Percentiles rank a stretch among this genome's conserved stretches.
Evolutionary conservation across 179 eudicot species (phyloP).

Genomic region (Amaranthus tricolor): DNA sequence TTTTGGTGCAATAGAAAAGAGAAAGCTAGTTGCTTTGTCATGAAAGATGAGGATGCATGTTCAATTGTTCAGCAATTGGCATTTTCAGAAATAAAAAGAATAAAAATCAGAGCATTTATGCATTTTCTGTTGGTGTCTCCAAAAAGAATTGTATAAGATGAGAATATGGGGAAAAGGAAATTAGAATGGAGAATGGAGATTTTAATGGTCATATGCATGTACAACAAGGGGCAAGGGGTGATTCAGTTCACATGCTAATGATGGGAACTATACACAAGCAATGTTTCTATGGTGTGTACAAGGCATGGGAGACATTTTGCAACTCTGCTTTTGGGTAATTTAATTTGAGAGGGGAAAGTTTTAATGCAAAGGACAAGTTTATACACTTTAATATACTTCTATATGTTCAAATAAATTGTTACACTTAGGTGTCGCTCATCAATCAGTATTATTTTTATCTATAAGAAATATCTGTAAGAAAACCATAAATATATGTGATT

Average conservation of each 20-base stretch:
- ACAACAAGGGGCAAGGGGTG: constrained; percentile 19
- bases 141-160: constrained; percentile 17
- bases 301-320: constrained; percentile 7
- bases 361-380: too few species aligned
- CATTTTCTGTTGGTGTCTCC: not conserved
- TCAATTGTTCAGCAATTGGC: constrained; percentile 23
- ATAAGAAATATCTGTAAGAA: too few species aligned
- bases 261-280: constrained; percentile 16
- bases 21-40: constrained; percentile 45
- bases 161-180: constrained; percentile 15
- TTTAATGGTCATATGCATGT: constrained; percentile 26
- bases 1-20: constrained; percentile 23
- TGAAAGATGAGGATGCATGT: constrained; percentile 41
- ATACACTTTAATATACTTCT: too few species aligned
- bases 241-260: constrained; percentile 15
- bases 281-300: not conserved
- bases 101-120: constrained; percentile 16
- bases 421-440: too few species aligned
- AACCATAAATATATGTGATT: too few species aligned
- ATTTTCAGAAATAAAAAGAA: constrained; percentile 22
- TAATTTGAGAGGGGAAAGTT: too few species aligned
- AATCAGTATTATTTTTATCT: too few species aligned
- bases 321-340: not conserved
- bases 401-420: too few species aligned
- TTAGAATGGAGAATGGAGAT: constrained; percentile 17